A percentile compares a stretch with the other conserved stretches of the same genome.
phyloP scores from a whole-genome alignment of 306 rosid genomes.

The Gillenia trifoliata region DNA sequence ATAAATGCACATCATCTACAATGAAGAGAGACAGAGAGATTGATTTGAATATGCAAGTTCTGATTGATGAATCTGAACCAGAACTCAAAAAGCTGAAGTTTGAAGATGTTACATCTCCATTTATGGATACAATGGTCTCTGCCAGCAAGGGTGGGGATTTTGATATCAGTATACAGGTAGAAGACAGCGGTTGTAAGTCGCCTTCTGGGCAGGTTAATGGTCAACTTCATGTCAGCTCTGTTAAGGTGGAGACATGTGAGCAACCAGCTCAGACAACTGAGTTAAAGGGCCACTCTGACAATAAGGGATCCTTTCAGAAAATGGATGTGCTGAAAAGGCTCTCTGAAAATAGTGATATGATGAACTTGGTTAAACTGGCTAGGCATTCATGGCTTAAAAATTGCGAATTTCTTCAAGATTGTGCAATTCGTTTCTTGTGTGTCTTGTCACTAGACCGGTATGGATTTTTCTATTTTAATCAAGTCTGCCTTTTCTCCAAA shows the following conservation, averaged over 20 bases:
- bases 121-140: constrained; percentile 37
- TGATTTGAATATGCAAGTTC: constrained; percentile 70
- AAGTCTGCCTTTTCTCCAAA: neutral
- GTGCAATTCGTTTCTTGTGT: constrained; percentile 84
- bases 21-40: constrained; percentile 71
- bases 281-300: constrained; percentile 33
- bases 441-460: constrained; percentile 92
- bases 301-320: constrained; percentile 42
- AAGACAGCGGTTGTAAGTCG: constrained; percentile 39
- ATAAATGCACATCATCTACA: constrained; percentile 35
- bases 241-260: constrained; percentile 42
- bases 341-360: constrained; percentile 59
- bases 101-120: constrained; percentile 48
- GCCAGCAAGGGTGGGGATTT: constrained; percentile 38
- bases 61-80: constrained; percentile 48
- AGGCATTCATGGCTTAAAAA: constrained; percentile 89
- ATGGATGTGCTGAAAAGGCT: constrained; percentile 30
- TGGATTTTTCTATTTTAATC: constrained; percentile 6
- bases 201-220: constrained; percentile 44
- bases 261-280: constrained; percentile 29
- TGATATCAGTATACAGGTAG: constrained; percentile 41
- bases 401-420: constrained; percentile 87
- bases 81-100: constrained; percentile 62
- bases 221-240: constrained; percentile 33
- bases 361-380: constrained; percentile 68